Base-by-base conservation (phyloP, 108 stramenopile genomes). In the Fistulifera pelliculosa region DNA sequence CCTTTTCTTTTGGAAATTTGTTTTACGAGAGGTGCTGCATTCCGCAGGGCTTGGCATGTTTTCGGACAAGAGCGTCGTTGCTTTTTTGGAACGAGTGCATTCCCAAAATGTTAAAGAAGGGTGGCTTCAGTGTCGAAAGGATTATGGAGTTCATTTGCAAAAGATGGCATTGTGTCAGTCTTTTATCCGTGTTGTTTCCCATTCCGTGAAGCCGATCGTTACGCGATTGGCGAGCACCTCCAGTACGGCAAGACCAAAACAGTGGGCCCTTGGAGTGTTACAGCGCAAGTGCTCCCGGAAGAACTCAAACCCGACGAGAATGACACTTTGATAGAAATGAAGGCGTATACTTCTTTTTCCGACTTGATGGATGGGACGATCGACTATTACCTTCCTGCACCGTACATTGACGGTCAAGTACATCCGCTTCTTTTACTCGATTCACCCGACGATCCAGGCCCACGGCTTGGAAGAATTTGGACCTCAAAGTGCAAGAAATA, bases 111-210 rank as follows among this genome's bases (percentile, higher is more conserved):
- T 50, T 1, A 41, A 70, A 24, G 63, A 60, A 24, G 90, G 85
- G 5, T 91, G 90, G 90, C 55, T 91, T 26, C 90, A 91, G 56
- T 91, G 90, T 70, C 80, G 90, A 17, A 79, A 76, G 53, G 90
- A 91, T 63, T 91, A 87, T 56, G 90, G 71, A 1, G 90, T 91
- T 6, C 87, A 79, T 41, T 65, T 91, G 11, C 65, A 73, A 58
- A 52, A 42, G 66, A 87, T 61, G 83, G 85, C 1, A 56, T 38
- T 6, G 78, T 87, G 8, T 73, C 70, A 49, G 74, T 87, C 3
- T 71, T 91, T 23, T 71, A 78, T 62, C 76, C 83, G 26, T 49
- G 38, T 0, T 74, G 77, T 51, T 91, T 87, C 60, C 90, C 90
- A 1, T 91, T 70, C 39, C 66, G 68, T 15, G 69, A 78, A 48